These are phyloP conservation scores for Plasmodium gonderi DNA, from an alignment of 169 alveolate species.

Conservation along the genomic window DNA sequence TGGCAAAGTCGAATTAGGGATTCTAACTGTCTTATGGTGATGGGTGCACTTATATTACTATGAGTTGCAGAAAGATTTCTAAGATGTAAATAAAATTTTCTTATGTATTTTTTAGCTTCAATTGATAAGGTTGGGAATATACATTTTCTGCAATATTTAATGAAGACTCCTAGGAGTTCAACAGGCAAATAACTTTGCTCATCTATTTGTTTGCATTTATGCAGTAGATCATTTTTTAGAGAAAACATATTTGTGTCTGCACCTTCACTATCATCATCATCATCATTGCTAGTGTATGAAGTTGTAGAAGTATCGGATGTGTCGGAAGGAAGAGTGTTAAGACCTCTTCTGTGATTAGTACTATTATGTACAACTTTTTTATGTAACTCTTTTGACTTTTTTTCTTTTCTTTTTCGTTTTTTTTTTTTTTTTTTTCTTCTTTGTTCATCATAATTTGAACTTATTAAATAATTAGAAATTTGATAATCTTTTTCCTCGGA, in stretches of 20 bases:
- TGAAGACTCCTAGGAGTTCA: constrained; percentile 41
- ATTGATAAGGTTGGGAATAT: constrained; percentile 37
- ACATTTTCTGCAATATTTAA: constrained; percentile 33
- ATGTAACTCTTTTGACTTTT: neutral
- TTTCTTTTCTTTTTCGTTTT: neutral
- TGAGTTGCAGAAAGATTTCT: constrained; percentile 29
- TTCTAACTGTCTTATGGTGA: constrained; percentile 91
- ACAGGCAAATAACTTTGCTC: constrained; percentile 26
- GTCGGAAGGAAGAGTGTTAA: too few relatives aligned
- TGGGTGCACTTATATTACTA: constrained; percentile 79
- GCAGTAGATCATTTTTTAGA: constrained; percentile 5
- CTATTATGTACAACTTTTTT: neutral
- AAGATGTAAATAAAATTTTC: constrained; percentile 56
- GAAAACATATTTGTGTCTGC: neutral
- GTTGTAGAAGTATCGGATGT: too few relatives aligned
- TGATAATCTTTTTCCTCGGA: constrained; percentile 54
- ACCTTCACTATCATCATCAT: neutral
- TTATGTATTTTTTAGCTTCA: constrained; percentile 56
- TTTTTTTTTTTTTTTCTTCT: neutral
- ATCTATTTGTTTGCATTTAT: constrained; percentile 63
- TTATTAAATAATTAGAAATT: constrained; percentile 44
- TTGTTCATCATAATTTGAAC: neutral
- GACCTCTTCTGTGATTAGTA: neutral
- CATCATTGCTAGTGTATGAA: neutral
- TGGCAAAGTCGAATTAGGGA: constrained; percentile 90